Evolutionary conservation across 768 basidiomycete genomes (phyloP), one percentile per base, ranked within the genome.

Genomic region (Psilocybe subaeruginosa): DNA sequence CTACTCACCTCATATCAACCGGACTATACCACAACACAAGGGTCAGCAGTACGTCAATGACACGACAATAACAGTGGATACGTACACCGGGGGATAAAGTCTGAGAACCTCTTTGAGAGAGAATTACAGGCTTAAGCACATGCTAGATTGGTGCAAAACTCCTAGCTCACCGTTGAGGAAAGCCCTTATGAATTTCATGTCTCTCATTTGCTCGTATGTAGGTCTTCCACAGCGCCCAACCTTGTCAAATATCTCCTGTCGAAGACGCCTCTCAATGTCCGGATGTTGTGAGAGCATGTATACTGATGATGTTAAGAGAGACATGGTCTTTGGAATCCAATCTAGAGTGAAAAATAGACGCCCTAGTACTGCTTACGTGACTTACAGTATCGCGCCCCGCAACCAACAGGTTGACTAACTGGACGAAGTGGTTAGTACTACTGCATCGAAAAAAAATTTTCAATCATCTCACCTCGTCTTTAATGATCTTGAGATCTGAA

Each of bases 381-480:
- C 73, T n/a, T 60, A 75, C 77, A 0, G 83, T 85, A 56, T 85
- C 84, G 23, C 82, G 74, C 8, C 80, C 82, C 14, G 83, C 82
- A 23, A 83, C 71, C 12, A 82, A 66, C 48, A 84, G 80, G 63
- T 83, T 83, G 16, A 83, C 62, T 3, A 66, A 80, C 81, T 74
- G n/a, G 79, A 11, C 27, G 49, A 43, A 17, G 16, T 53, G 2
- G 23, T 23, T 23, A 23, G 23, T 23, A 23, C 23, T 23, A 23
- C 23, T 23, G 23, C 23, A 23, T 49, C 29, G 47, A 41, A 7
- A 33, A 12, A 27, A 12, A 5, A 39, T 37, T 58, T 16, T 23
- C 29, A 30, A 29, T 50, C 16, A 39, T 8, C 7, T 37, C 29
- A 66, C 65, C 55, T 69, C 68, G 48, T 66, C 68, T 52, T 65